These are phyloP conservation scores for Penicillium silybi DNA, from an alignment of 495 filamentous ascomycete genomes.

Conservation along the genomic window DNA sequence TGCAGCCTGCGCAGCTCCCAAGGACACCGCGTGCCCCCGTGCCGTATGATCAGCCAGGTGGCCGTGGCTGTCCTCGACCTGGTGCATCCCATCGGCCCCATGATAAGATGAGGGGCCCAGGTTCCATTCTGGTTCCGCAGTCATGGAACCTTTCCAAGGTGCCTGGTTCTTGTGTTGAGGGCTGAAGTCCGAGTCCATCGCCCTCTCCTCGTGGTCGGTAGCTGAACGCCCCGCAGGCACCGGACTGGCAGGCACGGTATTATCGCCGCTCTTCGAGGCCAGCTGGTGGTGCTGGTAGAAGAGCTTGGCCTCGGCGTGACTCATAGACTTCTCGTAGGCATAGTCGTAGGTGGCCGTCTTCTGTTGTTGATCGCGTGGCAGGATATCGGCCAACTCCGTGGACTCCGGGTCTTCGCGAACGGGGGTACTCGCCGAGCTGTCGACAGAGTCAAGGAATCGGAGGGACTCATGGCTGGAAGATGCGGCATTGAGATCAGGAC, in stretches of 20 bases:
- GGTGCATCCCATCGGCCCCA: constrained; percentile 1
- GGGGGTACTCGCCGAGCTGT: constrained; percentile 6
- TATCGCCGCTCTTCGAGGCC: constrained; percentile 25
- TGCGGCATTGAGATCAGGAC: constrained; percentile 25
- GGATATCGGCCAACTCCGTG: constrained; percentile 38
- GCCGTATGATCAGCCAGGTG: constrained; percentile 40
- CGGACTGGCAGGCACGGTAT: constrained; percentile 19
- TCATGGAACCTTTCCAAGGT: constrained; percentile 11
- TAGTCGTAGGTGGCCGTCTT: constrained; percentile 83
- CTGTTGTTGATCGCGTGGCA: constrained; percentile 69
- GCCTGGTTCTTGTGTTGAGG: constrained; percentile 8
- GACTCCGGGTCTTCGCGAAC: constrained; percentile 9
- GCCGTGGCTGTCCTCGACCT: constrained; percentile 24
- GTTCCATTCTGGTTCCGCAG: constrained; percentile 14
- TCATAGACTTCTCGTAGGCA: constrained; percentile 85
- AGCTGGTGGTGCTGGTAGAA: constrained; percentile 90
- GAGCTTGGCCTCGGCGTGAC: constrained; percentile 85
- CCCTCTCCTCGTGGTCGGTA: constrained; percentile 11
- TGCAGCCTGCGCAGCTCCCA: constrained; percentile 42
- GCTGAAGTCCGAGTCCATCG: constrained; percentile 4
- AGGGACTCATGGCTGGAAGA: constrained; percentile 9
- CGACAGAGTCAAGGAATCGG: constrained; percentile 6
- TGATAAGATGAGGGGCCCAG: constrained; percentile 3
- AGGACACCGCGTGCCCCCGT: constrained; percentile 40
- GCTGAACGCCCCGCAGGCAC: constrained; percentile 10